Conservation (phyloP, 345 rosid species). For the Citrus maxima region DNA sequence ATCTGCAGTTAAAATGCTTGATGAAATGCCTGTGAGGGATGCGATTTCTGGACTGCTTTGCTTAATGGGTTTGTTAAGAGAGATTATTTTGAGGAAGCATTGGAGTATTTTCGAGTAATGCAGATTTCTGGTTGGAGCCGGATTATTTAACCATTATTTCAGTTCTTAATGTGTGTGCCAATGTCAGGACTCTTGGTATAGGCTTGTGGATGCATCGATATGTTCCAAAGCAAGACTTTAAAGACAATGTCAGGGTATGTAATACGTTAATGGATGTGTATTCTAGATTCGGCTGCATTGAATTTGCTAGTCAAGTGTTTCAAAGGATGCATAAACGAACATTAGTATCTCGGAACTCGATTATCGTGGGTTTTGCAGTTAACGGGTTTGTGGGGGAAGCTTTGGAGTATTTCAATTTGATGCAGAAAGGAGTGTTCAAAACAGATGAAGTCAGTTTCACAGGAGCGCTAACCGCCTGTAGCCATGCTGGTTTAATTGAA, state of each 20-base stretch:
- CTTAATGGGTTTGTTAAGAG: constrained; percentile 63
- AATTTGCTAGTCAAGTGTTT: constrained; percentile 59
- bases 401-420: constrained; percentile 43
- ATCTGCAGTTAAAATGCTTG: constrained; percentile 48
- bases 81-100: constrained; percentile 49
- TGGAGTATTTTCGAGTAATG: constrained; percentile 65
- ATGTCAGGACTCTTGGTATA: constrained; percentile 49
- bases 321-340: constrained; percentile 52
- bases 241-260: constrained; percentile 44
- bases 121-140: constrained; percentile 43
- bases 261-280: constrained; percentile 69
- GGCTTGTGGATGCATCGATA: constrained; percentile 61
- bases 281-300: constrained; percentile 69
- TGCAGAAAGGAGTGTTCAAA: constrained; percentile 56
- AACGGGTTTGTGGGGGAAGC: constrained; percentile 59
- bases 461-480: constrained; percentile 70
- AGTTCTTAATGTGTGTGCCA: constrained; percentile 60
- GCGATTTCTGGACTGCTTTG: constrained; percentile 70
- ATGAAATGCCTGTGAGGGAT: constrained; percentile 53
- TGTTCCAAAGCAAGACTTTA: constrained; percentile 38
- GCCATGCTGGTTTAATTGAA: constrained; percentile 62
- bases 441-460: constrained; percentile 75
- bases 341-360: constrained; percentile 74
- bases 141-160: constrained; percentile 58
- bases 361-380: constrained; percentile 59